These are phyloP conservation scores for Fusarium sp. DNA, from an alignment of 2,329 filamentous ascomycete genomes.

Conservation along the genomic window DNA sequence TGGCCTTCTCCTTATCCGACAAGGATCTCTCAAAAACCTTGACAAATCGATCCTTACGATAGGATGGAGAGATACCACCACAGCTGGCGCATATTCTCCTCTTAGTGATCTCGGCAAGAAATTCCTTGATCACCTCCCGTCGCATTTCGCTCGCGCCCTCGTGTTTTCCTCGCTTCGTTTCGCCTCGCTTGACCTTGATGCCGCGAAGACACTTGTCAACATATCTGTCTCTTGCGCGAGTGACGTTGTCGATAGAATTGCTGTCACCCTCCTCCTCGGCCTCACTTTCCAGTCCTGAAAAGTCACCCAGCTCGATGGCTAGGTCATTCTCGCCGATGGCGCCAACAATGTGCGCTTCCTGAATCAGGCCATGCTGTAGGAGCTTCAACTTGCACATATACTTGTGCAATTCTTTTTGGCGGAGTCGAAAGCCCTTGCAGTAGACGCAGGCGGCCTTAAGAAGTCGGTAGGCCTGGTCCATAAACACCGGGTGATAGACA, in stretches of 20 bases:
- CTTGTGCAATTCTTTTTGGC: constrained; percentile 80
- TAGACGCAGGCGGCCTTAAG: constrained; percentile 90
- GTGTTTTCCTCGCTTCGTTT: constrained; percentile 76
- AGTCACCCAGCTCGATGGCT: constrained; percentile 49
- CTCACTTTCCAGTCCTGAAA: constrained; percentile 62
- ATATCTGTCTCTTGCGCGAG: constrained; percentile 70
- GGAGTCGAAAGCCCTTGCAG: constrained; percentile 87
- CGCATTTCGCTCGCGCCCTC: constrained; percentile 85
- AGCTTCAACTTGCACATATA: constrained; percentile 88
- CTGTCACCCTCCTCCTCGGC: constrained; percentile 73
- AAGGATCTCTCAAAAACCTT: constrained; percentile 94
- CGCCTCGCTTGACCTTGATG: constrained; percentile 63
- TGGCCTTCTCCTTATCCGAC: constrained; percentile 77
- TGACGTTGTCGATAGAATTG: constrained; percentile 63
- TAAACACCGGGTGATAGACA: constrained; percentile 96
- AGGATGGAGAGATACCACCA: constrained; percentile 80
- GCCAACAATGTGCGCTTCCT: constrained; percentile 73
- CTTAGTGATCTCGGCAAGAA: constrained; percentile 79
- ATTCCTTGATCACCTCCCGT: constrained; percentile 81
- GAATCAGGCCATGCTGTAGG: constrained; percentile 84
- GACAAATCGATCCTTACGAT: constrained; percentile 89
- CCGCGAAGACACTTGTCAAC: constrained; percentile 78
- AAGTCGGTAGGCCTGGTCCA: constrained; percentile 89
- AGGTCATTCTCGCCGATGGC: constrained; percentile 60
- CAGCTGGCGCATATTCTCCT: constrained; percentile 76